Base-by-base conservation (phyloP, 1,139 yeast species). In the Arxiozyma slooffiae region DNA sequence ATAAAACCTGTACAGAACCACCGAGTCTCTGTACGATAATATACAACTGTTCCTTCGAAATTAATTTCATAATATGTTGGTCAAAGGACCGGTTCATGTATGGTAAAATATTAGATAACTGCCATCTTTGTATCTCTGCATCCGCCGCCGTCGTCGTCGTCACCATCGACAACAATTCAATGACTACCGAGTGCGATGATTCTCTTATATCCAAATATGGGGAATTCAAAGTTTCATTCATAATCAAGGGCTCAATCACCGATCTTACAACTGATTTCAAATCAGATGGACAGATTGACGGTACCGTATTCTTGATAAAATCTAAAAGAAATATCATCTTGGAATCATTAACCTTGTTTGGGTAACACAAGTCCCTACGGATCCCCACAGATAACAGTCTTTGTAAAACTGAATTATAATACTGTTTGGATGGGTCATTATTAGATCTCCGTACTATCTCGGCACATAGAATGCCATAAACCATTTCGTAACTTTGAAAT, bases 401-500 rank as follows among this genome's bases (percentile, higher is more conserved):
- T 43, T 22, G 53, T 22, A n/a, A 46, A 21, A 42, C 52, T 49
- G 7, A 20, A 45, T 38, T 36, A 40, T 26, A 44, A 20, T 18
- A 17, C 18, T 43, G 38, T 42, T 30, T 42, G 11, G 45, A 30
- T 16, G 18, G 23, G 18, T 42, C n/a, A 9, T 30, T 14, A 42
- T 42, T 42, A 34, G 22, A 30, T 11, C 21, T 20, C 16, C 20
- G 16, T 4, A 42, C 14, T 20, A 42, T 21, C 3, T 55, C 59
- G 9, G 45, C 37, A 30, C 51, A 46, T 14, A 54, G 26, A 4
- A 59, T 45, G 9, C 59, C 57, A 43, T 60, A 57, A 21, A 60
- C 57, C 34, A 55, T 55, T 41, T 61, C 62, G 44, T 63, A 65
- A 8, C 61, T 54, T 30, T 58, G 54, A 44, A 65, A 64, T 2